Conservation (phyloP, 169 alveolate species). For the Pseudocohnilembus persalinus region DNA sequence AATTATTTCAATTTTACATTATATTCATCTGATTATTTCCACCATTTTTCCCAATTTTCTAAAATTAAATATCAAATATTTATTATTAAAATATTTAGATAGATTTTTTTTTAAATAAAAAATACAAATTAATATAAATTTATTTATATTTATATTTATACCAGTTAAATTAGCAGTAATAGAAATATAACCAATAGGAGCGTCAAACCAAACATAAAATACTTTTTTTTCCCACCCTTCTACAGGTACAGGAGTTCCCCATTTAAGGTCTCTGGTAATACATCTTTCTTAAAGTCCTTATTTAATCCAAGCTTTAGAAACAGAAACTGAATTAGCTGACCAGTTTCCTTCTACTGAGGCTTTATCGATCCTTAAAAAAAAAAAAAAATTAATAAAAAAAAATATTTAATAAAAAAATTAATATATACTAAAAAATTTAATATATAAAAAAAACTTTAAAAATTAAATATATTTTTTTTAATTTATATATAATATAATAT, state of each 20-base stretch:
- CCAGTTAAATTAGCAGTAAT: constrained; percentile 74
- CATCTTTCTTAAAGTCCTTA: constrained; percentile 85
- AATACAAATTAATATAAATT: too few species aligned
- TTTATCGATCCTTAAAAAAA: constrained; percentile 20
- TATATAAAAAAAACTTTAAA: too few species aligned
- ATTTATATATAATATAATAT: too few species aligned
- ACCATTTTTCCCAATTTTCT: constrained; percentile 84
- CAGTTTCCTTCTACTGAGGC: constrained; percentile 76
- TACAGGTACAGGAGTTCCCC: constrained; percentile 89
- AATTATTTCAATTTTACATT: constrained; percentile 79
- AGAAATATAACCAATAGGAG: constrained; percentile 87
- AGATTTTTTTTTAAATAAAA: too few species aligned
- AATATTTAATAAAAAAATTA: background rate
- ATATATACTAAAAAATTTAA: too few species aligned
- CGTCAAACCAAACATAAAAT: constrained; percentile 91
- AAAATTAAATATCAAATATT: constrained; percentile 11
- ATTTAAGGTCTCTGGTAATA: constrained; percentile 85
- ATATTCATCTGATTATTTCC: constrained; percentile 81
- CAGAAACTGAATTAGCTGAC: constrained; percentile 68
- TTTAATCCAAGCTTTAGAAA: constrained; percentile 69
- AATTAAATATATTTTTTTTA: too few species aligned
- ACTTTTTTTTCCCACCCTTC: constrained; percentile 80
- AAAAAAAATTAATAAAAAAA: background rate
- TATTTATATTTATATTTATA: too few species aligned
- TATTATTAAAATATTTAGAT: too few species aligned